These are phyloP conservation scores for Balakata baccata DNA, from an alignment of 345 rosid species.

Conservation along the genomic window DNA sequence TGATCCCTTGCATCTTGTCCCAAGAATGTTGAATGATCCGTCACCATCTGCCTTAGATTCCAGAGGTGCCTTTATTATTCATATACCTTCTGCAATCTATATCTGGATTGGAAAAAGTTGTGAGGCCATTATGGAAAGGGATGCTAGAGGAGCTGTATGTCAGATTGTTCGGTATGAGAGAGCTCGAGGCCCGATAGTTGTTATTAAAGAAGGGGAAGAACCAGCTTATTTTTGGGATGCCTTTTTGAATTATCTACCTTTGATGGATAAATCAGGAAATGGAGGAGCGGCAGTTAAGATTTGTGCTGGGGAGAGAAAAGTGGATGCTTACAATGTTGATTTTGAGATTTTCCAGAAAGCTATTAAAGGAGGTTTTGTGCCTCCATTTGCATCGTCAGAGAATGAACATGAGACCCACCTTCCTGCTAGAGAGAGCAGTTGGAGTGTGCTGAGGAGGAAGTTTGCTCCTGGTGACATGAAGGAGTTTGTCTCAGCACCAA, in stretches of 20 bases:
- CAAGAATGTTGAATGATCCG: conserved; percentile 87
- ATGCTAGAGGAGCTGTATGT: conserved; percentile 91
- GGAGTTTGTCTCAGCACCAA: conserved; percentile 64
- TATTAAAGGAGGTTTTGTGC: conserved; percentile 85
- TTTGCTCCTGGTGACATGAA: conserved; percentile 72
- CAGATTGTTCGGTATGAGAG: conserved; percentile 94
- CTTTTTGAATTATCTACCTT: conserved; percentile 65
- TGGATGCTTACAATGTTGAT: conserved; percentile 73
- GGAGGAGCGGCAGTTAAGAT: conserved; percentile 40
- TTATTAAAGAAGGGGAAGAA: conserved; percentile 89
- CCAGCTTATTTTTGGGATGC: conserved; percentile 84
- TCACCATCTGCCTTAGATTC: conserved; percentile 79
- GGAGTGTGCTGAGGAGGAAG: conserved; percentile 82
- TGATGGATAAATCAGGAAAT: conserved; percentile 55
- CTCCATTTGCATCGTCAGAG: conserved; percentile 75
- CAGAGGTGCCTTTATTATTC: conserved; percentile 94
- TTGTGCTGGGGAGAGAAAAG: conserved; percentile 61
- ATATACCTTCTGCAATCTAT: conserved; percentile 76
- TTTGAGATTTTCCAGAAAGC: conserved; percentile 90
- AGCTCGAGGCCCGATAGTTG: conserved; percentile 61
- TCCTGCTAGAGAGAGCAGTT: conserved; percentile 90
- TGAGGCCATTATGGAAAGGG: conserved; percentile 86
- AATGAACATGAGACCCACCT: conserved; percentile 87
- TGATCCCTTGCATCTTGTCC: conserved; percentile 98
- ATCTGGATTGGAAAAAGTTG: conserved; percentile 91